A percentile compares a stretch with the other conserved stretches of the same genome.
Conservation (phyloP, 2,329 filamentous ascomycete species). For the Trichophyton schoenleinii region DNA sequence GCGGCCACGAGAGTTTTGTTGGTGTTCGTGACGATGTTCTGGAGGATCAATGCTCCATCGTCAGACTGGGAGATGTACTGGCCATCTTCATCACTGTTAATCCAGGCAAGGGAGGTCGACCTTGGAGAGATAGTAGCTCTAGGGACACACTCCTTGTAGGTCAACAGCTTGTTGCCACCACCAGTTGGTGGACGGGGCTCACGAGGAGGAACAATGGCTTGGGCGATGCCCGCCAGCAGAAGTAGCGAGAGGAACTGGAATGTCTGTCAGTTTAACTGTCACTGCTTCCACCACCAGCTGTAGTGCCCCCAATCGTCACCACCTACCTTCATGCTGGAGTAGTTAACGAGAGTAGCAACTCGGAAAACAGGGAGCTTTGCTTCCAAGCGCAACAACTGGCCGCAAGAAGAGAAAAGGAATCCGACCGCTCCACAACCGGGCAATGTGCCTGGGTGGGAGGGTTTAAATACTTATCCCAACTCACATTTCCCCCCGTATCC, state of each 20-base stretch:
- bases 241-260: constrained; percentile 10
- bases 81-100: constrained; percentile 47
- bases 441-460: background rate
- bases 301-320: background rate
- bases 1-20: constrained; percentile 46
- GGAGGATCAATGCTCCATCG: constrained; percentile 45
- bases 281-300: background rate
- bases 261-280: background rate
- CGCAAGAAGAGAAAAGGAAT: background rate
- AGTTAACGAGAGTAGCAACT: background rate
- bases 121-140: constrained; percentile 35
- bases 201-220: constrained; percentile 39
- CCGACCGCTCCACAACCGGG: background rate
- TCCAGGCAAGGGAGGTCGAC: constrained; percentile 44
- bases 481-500: too few relatives aligned
- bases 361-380: background rate
- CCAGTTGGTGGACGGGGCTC: constrained; percentile 44
- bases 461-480: background rate
- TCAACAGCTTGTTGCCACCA: constrained; percentile 44
- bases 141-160: constrained; percentile 48
- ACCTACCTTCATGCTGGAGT: constrained; percentile 8
- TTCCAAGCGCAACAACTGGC: background rate
- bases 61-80: constrained; percentile 44
- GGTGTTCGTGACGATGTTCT: constrained; percentile 48
- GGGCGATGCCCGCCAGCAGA: constrained; percentile 14